Percentiles rank a stretch among this genome's conserved stretches.
Conservation (phyloP, 805 yeast genomes). For the Monosporozyma solicola region DNA sequence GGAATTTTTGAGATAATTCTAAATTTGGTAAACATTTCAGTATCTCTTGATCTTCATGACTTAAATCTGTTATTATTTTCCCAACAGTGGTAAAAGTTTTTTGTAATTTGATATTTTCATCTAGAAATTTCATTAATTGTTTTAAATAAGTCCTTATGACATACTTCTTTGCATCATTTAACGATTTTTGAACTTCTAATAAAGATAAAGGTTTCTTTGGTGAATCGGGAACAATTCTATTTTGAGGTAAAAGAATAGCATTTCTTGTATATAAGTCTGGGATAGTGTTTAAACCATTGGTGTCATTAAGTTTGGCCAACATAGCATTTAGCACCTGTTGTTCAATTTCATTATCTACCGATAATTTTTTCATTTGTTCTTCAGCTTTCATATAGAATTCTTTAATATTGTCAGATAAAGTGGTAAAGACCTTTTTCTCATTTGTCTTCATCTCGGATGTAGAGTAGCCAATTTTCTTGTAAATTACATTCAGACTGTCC, state of each 20-base stretch:
- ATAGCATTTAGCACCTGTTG: constrained; percentile 25
- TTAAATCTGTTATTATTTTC: constrained; percentile 1
- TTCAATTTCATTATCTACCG: constrained; percentile 22
- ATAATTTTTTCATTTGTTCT: constrained; percentile 29
- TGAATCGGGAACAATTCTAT: constrained; percentile 22
- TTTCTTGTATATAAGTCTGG: constrained; percentile 36
- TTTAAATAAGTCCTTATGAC: constrained; percentile 28
- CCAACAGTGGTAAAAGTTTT: constrained; percentile 9
- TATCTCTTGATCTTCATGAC: constrained; percentile 1
- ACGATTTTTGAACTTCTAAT: constrained; percentile 27
- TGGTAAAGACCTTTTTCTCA: constrained; percentile 41
- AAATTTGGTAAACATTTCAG: constrained; percentile 15
- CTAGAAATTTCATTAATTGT: constrained; percentile 19
- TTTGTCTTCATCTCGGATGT: constrained; percentile 40
- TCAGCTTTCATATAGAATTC: constrained; percentile 34
- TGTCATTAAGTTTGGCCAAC: constrained; percentile 29
- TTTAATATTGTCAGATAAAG: constrained; percentile 41
- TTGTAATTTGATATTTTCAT: constrained; percentile 14
- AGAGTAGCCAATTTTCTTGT: constrained; percentile 48
- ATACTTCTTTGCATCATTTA: constrained; percentile 26
- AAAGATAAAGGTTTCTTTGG: constrained; percentile 30
- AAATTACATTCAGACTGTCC: constrained; percentile 37
- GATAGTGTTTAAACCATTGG: constrained; percentile 32
- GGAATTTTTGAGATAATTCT: constrained; percentile 2
- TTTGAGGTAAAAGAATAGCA: constrained; percentile 21